These are phyloP conservation scores for Hamamelis virginiana DNA, from an alignment of 164 flowering plant genomes.

Conservation along the genomic window DNA sequence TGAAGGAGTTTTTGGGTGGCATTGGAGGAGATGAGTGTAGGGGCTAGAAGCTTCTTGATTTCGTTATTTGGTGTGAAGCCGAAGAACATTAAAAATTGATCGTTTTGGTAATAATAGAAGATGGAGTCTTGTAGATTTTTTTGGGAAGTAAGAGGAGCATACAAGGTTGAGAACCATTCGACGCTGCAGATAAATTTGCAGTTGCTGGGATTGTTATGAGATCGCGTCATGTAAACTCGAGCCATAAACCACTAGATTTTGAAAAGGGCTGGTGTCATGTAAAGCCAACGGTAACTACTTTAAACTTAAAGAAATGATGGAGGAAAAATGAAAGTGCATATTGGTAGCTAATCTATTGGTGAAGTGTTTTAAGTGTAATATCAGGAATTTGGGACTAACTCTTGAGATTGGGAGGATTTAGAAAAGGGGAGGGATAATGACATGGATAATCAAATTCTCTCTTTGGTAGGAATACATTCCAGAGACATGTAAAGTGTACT, in stretches of 20 bases:
- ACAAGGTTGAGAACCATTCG: background rate
- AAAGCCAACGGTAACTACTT: too few relatives aligned
- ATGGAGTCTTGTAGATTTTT: background rate
- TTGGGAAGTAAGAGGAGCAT: background rate
- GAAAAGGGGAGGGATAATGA: too few relatives aligned
- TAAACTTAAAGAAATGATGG: too few relatives aligned
- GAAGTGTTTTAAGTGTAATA: too few relatives aligned
- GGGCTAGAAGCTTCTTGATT: background rate
- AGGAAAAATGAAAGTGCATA: too few relatives aligned
- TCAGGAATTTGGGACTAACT: too few relatives aligned
- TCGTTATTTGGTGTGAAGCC: background rate
- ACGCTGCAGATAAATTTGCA: background rate
- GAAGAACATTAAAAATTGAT: background rate
- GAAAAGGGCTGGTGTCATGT: too few relatives aligned
- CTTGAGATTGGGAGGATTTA: too few relatives aligned
- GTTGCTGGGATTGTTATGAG: background rate
- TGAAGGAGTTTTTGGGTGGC: background rate
- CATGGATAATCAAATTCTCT: too few relatives aligned
- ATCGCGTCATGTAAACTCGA: background rate
- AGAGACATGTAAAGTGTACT: too few relatives aligned
- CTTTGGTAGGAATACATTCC: too few relatives aligned
- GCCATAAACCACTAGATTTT: background rate
- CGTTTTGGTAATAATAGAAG: background rate
- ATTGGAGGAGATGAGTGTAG: constrained; percentile 5
- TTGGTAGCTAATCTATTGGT: too few relatives aligned